A percentile compares a stretch with the other conserved stretches of the same genome.
phyloP scores from a whole-genome alignment of 148 eudicot species.

The Vaccinium darrowii region DNA sequence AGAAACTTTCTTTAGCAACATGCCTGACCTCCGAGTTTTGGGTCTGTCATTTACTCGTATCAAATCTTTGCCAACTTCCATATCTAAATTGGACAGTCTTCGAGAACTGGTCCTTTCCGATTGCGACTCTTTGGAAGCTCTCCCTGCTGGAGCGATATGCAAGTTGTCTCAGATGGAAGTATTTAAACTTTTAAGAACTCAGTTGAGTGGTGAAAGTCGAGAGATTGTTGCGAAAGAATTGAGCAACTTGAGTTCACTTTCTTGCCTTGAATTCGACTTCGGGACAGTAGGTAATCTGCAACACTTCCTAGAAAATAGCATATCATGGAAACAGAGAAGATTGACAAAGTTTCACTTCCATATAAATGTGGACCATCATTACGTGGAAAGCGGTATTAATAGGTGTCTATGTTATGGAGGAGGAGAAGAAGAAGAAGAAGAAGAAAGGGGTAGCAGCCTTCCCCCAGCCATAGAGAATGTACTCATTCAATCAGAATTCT shows the following conservation, averaged over 20 bases:
- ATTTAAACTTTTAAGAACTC: background rate
- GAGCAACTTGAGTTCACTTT: background rate
- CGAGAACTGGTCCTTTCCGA: no score
- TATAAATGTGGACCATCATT: no score
- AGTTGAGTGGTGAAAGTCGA: background rate
- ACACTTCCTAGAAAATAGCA: conserved; percentile 1
- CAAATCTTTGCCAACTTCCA: no score
- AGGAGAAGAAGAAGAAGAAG: background rate
- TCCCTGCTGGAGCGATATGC: no score
- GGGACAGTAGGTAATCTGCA: background rate
- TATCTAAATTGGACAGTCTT: no score
- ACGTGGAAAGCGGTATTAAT: no score
- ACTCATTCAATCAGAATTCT: background rate
- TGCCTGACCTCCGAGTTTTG: no score
- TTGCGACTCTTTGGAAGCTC: no score
- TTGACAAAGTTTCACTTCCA: background rate
- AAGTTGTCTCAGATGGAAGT: background rate
- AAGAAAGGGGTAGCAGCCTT: background rate
- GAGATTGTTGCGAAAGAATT: background rate
- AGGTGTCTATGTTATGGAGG: no score
- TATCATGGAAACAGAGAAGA: background rate
- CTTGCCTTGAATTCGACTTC: background rate
- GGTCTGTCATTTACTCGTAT: no score
- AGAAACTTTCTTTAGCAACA: no score
- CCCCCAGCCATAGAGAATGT: background rate